phyloP scores from a whole-genome alignment of 176 grass and related monocot species.

The Themeda triandra region DNA sequence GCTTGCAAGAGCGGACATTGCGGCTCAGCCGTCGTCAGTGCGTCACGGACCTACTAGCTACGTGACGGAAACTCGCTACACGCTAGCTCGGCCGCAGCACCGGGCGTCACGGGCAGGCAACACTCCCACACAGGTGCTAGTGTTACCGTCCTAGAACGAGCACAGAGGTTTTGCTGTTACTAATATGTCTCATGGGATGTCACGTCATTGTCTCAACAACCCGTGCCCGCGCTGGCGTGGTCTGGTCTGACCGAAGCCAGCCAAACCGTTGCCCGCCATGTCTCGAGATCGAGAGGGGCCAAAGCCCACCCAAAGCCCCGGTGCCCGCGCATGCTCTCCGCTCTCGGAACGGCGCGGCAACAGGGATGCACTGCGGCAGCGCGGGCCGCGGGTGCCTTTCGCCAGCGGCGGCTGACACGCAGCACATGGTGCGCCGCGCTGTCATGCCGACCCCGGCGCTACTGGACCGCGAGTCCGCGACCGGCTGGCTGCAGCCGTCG shows the following conservation, averaged over 20 bases:
- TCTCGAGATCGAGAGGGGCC: too few species aligned
- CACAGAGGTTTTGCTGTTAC: too few species aligned
- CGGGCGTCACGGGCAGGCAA: slow-evolving; percentile 20
- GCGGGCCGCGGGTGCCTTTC: background rate
- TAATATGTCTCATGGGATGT: background rate
- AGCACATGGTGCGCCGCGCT: background rate
- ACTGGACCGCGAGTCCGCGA: background rate
- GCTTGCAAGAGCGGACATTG: background rate
- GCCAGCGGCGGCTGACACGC: slow-evolving; percentile 19
- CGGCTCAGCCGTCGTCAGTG: background rate
- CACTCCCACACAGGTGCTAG: background rate
- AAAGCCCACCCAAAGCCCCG: too few species aligned
- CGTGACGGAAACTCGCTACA: background rate
- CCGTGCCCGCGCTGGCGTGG: background rate
- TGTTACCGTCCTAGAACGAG: too few species aligned
- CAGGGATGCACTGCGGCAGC: background rate
- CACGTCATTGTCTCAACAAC: slow-evolving; percentile 14
- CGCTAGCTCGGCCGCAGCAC: background rate
- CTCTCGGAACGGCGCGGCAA: too few species aligned
- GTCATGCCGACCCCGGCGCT: background rate
- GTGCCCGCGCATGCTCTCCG: too few species aligned
- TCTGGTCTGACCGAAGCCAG: background rate
- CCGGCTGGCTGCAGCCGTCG: background rate
- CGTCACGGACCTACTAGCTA: slow-evolving; percentile 8
- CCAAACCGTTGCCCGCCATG: background rate